Percentiles rank a stretch among this genome's conserved stretches.
Conservation (phyloP, 495 filamentous ascomycete species). For the Podospora pseudocomata region DNA sequence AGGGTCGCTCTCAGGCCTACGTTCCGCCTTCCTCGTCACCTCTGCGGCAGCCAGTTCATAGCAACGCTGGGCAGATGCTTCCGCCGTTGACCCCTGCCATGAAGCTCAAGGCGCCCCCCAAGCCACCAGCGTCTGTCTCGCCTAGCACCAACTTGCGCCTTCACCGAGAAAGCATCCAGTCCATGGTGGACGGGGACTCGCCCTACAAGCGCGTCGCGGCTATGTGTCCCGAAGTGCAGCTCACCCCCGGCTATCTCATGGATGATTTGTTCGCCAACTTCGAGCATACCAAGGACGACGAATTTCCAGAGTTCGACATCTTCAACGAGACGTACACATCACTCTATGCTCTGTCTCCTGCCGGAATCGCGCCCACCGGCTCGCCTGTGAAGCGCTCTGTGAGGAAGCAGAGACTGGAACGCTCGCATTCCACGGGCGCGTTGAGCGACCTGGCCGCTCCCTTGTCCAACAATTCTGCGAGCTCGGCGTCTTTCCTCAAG, state of each 20-base stretch:
- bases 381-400: slow-evolving; percentile 74
- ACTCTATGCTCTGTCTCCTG: slow-evolving; percentile 40
- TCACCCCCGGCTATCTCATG: slow-evolving; percentile 75
- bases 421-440: slow-evolving; percentile 55
- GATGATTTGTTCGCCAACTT: slow-evolving; percentile 38
- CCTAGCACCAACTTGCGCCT: slow-evolving; percentile 93
- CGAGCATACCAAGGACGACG: slow-evolving; percentile 49
- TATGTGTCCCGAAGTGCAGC: slow-evolving; percentile 53
- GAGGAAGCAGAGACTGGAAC: slow-evolving; percentile 60
- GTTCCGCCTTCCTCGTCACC: slow-evolving; percentile 51
- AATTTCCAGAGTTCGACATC: slow-evolving; percentile 61
- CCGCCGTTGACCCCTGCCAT: slow-evolving; percentile 83
- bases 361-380: slow-evolving; percentile 40
- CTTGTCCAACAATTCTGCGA: slow-evolving; percentile 40
- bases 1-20: slow-evolving; percentile 50
- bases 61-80: slow-evolving; percentile 59
- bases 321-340: slow-evolving; percentile 61
- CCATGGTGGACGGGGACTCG: slow-evolving; percentile 70
- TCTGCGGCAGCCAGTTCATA: slow-evolving; percentile 49
- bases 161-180: slow-evolving; percentile 80
- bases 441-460: slow-evolving; percentile 64
- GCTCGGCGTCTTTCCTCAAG: slow-evolving; percentile 45
- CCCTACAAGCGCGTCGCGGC: slow-evolving; percentile 70
- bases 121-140: slow-evolving; percentile 81
- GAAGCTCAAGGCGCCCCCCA: slow-evolving; percentile 76